Conservation (phyloP, 176 grass and related monocot genomes). For the Rhynchospora tenuis region DNA sequence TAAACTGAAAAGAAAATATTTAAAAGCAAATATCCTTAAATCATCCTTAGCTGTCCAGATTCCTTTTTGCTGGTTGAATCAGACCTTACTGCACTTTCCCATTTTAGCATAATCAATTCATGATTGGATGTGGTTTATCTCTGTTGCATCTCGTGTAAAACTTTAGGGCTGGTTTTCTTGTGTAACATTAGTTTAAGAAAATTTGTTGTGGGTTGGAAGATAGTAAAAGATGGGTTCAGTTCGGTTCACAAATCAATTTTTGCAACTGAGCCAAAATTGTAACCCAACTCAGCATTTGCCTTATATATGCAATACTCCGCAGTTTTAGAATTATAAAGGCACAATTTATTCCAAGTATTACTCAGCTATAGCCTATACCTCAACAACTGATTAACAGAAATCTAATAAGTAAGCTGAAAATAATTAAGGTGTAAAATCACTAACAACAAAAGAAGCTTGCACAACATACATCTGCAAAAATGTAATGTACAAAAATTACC, state of each 20-base stretch:
- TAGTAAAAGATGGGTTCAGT: not conserved
- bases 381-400: not conserved
- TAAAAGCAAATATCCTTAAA: too few relatives aligned
- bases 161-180: too few relatives aligned
- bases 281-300: not conserved
- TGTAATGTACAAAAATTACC: slow-evolving; percentile 40
- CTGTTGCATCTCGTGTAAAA: too few relatives aligned
- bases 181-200: too few relatives aligned
- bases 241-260: not conserved
- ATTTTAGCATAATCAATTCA: too few relatives aligned
- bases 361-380: not conserved
- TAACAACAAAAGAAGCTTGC: not conserved
- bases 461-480: not conserved
- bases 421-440: not conserved
- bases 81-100: too few relatives aligned
- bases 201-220: not conserved
- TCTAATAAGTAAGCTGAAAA: not conserved
- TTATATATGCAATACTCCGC: not conserved
- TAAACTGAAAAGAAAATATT: too few relatives aligned
- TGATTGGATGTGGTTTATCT: too few relatives aligned
- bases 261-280: not conserved
- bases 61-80: too few relatives aligned
- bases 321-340: not conserved
- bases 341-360: not conserved
- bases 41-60: too few relatives aligned